Evolutionary conservation across 1,139 yeast species (phyloP).

Genomic region (Yamadazyma mexicana): DNA sequence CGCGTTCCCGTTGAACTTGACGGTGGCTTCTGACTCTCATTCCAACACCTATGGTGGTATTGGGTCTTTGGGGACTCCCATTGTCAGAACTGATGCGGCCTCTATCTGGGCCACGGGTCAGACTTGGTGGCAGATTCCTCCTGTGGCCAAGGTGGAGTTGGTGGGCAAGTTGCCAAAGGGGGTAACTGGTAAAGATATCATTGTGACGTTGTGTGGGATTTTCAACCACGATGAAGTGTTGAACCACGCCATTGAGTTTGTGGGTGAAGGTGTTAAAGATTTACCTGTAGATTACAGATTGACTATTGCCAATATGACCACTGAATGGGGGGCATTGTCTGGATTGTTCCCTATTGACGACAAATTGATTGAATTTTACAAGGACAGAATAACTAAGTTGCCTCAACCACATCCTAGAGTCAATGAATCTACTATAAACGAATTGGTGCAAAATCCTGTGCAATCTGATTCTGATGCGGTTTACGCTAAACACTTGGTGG

Average conservation of each 20-base stretch:
- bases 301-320: slow-evolving; percentile 98
- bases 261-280: slow-evolving; percentile 77
- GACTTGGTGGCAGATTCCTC: slow-evolving; percentile 99
- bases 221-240: slow-evolving; percentile 96
- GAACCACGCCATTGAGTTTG: slow-evolving; percentile 95
- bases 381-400: slow-evolving; percentile 59
- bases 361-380: slow-evolving; percentile 74
- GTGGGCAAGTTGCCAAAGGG: slow-evolving; percentile 81
- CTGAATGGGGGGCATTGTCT: slow-evolving; percentile 99
- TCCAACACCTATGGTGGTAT: slow-evolving; percentile 98
- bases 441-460: slow-evolving; percentile 44
- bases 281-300: slow-evolving; percentile 87
- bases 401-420: slow-evolving; percentile 89
- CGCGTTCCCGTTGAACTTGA: slow-evolving; percentile 89
- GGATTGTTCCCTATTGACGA: slow-evolving; percentile 95
- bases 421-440: slow-evolving; percentile 55
- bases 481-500: slow-evolving; percentile 82
- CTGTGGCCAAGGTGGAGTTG: slow-evolving; percentile 92
- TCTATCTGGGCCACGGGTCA: slow-evolving; percentile 99
- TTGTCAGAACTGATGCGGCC: slow-evolving; percentile 98
- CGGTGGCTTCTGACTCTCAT: slow-evolving; percentile 97
- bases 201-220: slow-evolving; percentile 91
- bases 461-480: slow-evolving; percentile 72
- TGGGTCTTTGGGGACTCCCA: slow-evolving; percentile 94
- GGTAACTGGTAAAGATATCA: slow-evolving; percentile 94